Base-by-base conservation (phyloP, 2,329 filamentous ascomycete species). In the Hymenoscyphus fraxineus region DNA sequence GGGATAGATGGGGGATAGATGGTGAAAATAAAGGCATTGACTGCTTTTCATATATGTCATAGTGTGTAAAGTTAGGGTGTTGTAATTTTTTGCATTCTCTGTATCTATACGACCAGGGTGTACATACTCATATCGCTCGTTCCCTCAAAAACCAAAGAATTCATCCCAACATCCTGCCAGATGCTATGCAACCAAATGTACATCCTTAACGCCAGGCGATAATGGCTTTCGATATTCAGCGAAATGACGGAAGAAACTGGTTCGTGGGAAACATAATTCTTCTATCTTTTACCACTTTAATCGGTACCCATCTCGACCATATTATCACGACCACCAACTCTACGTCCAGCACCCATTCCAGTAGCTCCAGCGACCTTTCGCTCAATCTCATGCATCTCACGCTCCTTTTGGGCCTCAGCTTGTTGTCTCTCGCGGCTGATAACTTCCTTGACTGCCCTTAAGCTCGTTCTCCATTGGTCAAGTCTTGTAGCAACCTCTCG, bases 401-500 rank as follows among this genome's bases (percentile, higher is more conserved):
- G 88, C 81, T 96, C 92, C 80, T 87, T 88, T 78, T 91, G 87
- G 62, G 86, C 81, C 72, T 90, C 84, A 71, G 90, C 93, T 73
- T 91, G 89, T 79, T 88, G 83, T 82, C 96, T 89, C 82, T 96
- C 92, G 76, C 86, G 82, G 74, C 88, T 86, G 70, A 98, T 85
- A 57, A 95, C 91, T 63, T 83, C 81, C 71, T 96, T 81, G 19
- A 99, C 93, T 70, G 86, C 87, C 75, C 87, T 85, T 73, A 98
- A 82, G 72, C 91, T 94, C 72, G 86, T 84, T 78, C 90, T 88
- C 94, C 94, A 98, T 77, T 93, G 91, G 80, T 97, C 93, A 73
- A 99, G 82, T 67, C 94, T 86, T 68, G 90, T 92, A 66, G 92
- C 91, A 62, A 99, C 89, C 82, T 99, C 94, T 72, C 91, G 88